Evolutionary conservation across 1,284 basidiomycete species (phyloP).

Genomic region (Vanrija pseudolonga): DNA sequence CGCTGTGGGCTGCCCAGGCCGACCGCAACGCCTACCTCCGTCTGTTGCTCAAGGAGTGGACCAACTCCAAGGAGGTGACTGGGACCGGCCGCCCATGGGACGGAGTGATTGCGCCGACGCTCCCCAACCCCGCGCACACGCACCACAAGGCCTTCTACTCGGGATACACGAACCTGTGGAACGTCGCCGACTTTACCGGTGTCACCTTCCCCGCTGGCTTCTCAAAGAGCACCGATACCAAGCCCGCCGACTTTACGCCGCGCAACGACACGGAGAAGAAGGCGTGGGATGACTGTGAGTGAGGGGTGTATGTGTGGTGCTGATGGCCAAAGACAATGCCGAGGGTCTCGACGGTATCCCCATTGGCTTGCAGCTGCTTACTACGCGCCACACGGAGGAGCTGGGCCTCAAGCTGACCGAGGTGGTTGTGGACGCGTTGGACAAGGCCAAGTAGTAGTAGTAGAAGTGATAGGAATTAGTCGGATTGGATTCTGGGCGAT

Average conservation of each 20-base stretch:
- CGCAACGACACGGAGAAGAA: slow-evolving; percentile 52
- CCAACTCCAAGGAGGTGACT: slow-evolving; percentile 2
- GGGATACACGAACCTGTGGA: slow-evolving; percentile 9
- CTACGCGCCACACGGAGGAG: slow-evolving; percentile 56
- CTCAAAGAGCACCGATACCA: slow-evolving; percentile 55
- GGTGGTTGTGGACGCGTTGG: slow-evolving; percentile 44
- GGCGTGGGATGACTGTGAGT: slow-evolving; percentile 57
- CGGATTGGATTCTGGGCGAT: too few relatives aligned
- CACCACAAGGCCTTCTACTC: slow-evolving; percentile 8
- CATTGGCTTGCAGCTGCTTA: slow-evolving; percentile 62
- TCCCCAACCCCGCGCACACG: slow-evolving; percentile 7
- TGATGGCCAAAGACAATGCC: slow-evolving; percentile 55
- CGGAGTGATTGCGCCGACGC: slow-evolving; percentile 12
- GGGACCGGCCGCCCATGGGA: slow-evolving; percentile 16
- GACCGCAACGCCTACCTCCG: slow-evolving; percentile 9
- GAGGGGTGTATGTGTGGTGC: not conserved
- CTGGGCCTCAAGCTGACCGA: slow-evolving; percentile 17
- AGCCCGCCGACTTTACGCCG: slow-evolving; percentile 41
- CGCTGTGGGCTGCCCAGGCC: slow-evolving; percentile 14
- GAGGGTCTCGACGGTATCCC: slow-evolving; percentile 59
- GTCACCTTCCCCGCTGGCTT: slow-evolving; percentile 61
- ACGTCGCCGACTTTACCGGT: slow-evolving; percentile 57
- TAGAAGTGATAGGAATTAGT: too few relatives aligned
- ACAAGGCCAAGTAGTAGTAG: too few relatives aligned
- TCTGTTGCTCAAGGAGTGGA: slow-evolving; percentile 9